These are phyloP conservation scores for Suillus placidus DNA, from an alignment of 768 basidiomycete genomes.

Conservation along the genomic window DNA sequence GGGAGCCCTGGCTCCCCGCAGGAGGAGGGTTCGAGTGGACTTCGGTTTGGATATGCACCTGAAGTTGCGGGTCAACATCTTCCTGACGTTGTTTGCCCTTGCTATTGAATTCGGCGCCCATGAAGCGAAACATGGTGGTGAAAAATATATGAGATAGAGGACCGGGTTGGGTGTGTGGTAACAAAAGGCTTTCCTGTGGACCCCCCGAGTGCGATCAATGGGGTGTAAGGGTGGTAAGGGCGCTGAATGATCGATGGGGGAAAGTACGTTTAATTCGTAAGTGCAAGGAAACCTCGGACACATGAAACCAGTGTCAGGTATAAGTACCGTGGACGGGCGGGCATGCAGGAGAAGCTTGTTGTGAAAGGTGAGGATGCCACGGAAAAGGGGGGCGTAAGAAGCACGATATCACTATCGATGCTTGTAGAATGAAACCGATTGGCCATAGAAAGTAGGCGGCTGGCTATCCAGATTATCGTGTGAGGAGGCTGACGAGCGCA, in stretches of 20 bases:
- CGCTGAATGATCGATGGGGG: background rate
- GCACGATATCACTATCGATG: constrained; percentile 3
- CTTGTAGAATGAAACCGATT: constrained; percentile 5
- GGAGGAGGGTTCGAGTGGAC: constrained; percentile 26
- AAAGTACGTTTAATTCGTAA: background rate
- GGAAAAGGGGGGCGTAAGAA: constrained; percentile 9
- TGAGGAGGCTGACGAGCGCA: constrained; percentile 3
- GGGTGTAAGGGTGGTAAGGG: constrained; percentile 1
- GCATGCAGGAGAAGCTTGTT: background rate
- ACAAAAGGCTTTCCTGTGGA: constrained; percentile 8
- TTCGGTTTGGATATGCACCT: constrained; percentile 34
- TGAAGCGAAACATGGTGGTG: constrained; percentile 32
- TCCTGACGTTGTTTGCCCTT: constrained; percentile 32
- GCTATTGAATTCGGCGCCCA: constrained; percentile 28
- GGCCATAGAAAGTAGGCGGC: background rate
- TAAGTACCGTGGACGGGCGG: constrained; percentile 1
- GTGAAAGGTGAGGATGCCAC: constrained; percentile 8
- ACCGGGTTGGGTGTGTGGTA: background rate
- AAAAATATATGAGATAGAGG: constrained; percentile 7
- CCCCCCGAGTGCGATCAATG: constrained; percentile 6
- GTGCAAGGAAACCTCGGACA: background rate
- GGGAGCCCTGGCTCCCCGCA: constrained; percentile 14
- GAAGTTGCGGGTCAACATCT: constrained; percentile 20
- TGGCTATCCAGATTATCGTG: background rate
- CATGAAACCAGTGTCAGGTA: constrained; percentile 6